phyloP scores from a whole-genome alignment of 345 rosid species.

The Eutrema yunnanense region DNA sequence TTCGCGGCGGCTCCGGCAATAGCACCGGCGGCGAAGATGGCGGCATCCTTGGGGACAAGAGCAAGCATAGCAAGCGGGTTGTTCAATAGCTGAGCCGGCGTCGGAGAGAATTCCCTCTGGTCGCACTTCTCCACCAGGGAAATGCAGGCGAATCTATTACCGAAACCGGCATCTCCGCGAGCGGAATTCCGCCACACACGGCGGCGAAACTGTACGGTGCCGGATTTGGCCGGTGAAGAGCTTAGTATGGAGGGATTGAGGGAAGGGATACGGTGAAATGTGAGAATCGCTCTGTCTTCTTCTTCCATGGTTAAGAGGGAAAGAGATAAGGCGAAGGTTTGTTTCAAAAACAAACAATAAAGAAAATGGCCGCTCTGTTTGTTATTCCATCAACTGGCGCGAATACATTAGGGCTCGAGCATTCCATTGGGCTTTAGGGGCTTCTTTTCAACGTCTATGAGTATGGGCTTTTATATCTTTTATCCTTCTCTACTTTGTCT shows the following conservation, averaged over 20 bases:
- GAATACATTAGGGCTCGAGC: neutral
- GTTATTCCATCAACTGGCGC: conserved; percentile 7
- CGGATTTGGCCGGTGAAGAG: neutral
- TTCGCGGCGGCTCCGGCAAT: conserved; percentile 94
- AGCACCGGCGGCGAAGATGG: conserved; percentile 89
- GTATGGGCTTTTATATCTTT: too few species aligned
- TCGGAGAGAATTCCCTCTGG: conserved; percentile 49
- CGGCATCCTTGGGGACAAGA: conserved; percentile 64
- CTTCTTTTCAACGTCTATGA: neutral
- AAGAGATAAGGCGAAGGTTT: conserved; percentile 32
- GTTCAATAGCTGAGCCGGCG: conserved; percentile 51
- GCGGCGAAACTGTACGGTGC: neutral
- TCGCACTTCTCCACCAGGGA: conserved; percentile 56
- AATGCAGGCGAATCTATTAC: conserved; percentile 51
- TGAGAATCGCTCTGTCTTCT: conserved; percentile 37
- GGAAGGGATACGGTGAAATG: conserved; percentile 37
- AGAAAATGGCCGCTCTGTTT: neutral
- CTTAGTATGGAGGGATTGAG: conserved; percentile 28
- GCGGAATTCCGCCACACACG: neutral
- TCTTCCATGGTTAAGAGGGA: conserved; percentile 37
- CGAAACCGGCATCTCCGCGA: conserved; percentile 15
- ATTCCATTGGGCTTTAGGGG: conserved; percentile 1
- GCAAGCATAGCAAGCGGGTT: conserved; percentile 73
- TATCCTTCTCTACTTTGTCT: too few species aligned
- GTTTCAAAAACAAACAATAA: conserved; percentile 9